Evolutionary conservation across 306 rosid species (phyloP).

Genomic region (Hylodesmum podocarpum): DNA sequence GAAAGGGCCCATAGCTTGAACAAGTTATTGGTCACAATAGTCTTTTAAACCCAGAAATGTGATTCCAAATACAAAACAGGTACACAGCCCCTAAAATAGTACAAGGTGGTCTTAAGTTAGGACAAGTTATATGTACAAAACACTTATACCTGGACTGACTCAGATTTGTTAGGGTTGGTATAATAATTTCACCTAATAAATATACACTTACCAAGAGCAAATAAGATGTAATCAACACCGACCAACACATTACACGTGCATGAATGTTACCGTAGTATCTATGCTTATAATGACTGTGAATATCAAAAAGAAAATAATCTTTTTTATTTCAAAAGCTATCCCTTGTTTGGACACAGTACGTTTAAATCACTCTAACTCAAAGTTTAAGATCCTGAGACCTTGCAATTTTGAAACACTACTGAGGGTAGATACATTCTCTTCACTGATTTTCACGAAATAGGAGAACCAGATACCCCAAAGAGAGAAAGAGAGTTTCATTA

Average conservation of each 20-base stretch:
- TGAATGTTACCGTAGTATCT: neutral
- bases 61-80: neutral
- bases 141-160: neutral
- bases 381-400: neutral
- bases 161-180: neutral
- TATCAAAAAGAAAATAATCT: neutral
- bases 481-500: neutral
- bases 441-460: slow-evolving; percentile 23
- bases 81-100: neutral
- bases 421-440: neutral
- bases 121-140: neutral
- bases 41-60: neutral
- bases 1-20: too few relatives aligned
- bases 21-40: too few relatives aligned
- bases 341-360: too few relatives aligned
- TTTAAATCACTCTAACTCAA: neutral
- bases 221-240: neutral
- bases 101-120: neutral
- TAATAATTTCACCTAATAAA: neutral
- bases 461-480: neutral
- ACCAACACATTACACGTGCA: neutral
- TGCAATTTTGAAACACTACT: neutral
- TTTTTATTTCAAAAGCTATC: too few relatives aligned
- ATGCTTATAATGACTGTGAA: neutral
- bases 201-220: neutral